A percentile compares a stretch with the other conserved stretches of the same genome.
Evolutionary conservation across 371 early-diverging fungal genomes (phyloP).

Genomic region (Rhizopus arrhizus): DNA sequence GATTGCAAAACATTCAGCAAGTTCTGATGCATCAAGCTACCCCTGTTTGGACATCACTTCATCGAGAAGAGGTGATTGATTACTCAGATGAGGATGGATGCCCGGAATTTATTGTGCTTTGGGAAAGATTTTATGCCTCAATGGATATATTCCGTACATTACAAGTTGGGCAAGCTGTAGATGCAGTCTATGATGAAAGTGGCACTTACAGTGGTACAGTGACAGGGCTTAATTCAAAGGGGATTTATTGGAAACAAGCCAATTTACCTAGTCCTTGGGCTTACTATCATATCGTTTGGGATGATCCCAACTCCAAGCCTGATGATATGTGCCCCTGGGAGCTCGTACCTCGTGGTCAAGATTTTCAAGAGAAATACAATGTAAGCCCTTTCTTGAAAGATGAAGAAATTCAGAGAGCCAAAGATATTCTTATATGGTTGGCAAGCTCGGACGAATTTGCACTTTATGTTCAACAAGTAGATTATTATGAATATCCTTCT

Average conservation of each 20-base stretch:
- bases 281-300: conserved; percentile 60
- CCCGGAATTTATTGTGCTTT: conserved; percentile 73
- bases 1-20: conserved; percentile 30
- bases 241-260: conserved; percentile 40
- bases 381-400: conserved; percentile 17
- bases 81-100: conserved; percentile 72
- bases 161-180: conserved; percentile 57
- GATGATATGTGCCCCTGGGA: conserved; percentile 61
- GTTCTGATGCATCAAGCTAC: conserved; percentile 19
- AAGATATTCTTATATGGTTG: conserved; percentile 42
- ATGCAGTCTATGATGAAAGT: conserved; percentile 65
- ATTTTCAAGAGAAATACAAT: conserved; percentile 42
- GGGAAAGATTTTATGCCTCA: conserved; percentile 63
- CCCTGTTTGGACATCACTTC: conserved; percentile 41
- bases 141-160: conserved; percentile 49
- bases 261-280: conserved; percentile 55
- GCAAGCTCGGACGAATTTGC: conserved; percentile 48
- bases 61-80: conserved; percentile 59
- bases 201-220: conserved; percentile 63
- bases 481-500: conserved; percentile 64
- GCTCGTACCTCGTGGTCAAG: conserved; percentile 41
- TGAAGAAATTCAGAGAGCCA: conserved; percentile 35
- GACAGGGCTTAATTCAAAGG: conserved; percentile 33
- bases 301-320: conserved; percentile 35
- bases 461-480: conserved; percentile 69